Evolutionary conservation across 2,329 filamentous ascomycete species (phyloP).

Genomic region (Alternaria sp.): DNA sequence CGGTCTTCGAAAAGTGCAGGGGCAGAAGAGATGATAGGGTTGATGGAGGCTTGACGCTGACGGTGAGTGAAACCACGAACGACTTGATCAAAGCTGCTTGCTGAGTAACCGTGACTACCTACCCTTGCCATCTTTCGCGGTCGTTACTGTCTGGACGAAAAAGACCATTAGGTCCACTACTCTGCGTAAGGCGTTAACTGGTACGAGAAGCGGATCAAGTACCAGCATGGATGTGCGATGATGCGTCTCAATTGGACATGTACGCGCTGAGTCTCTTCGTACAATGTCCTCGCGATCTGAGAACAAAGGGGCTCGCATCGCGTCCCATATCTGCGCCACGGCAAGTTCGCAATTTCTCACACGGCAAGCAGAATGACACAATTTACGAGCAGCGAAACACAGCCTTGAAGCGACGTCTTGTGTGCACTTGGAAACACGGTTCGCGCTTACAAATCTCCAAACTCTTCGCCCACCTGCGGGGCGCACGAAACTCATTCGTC

Average conservation of each 20-base stretch:
- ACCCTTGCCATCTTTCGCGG: not conserved
- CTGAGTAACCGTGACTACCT: not conserved
- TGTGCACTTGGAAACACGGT: not conserved
- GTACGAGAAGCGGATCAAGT: not conserved
- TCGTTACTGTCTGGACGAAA: not conserved
- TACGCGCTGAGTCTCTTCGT: not conserved
- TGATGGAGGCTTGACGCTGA: not conserved
- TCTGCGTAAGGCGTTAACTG: not conserved
- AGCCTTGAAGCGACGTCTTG: not conserved
- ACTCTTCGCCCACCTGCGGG: not conserved
- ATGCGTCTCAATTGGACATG: not conserved
- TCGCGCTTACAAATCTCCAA: not conserved
- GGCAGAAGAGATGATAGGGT: not conserved
- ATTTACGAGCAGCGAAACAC: not conserved
- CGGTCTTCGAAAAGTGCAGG: not conserved
- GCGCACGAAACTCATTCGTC: not conserved
- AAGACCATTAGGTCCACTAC: not conserved
- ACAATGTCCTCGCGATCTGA: not conserved
- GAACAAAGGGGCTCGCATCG: not conserved
- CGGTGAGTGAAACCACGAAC: not conserved
- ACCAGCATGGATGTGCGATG: not conserved
- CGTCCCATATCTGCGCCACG: not conserved
- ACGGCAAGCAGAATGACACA: conserved; percentile 1
- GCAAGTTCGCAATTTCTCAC: not conserved
- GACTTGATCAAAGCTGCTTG: conserved; percentile 1